Conservation (phyloP, 306 rosid species). For the Cicer judaicum region DNA sequence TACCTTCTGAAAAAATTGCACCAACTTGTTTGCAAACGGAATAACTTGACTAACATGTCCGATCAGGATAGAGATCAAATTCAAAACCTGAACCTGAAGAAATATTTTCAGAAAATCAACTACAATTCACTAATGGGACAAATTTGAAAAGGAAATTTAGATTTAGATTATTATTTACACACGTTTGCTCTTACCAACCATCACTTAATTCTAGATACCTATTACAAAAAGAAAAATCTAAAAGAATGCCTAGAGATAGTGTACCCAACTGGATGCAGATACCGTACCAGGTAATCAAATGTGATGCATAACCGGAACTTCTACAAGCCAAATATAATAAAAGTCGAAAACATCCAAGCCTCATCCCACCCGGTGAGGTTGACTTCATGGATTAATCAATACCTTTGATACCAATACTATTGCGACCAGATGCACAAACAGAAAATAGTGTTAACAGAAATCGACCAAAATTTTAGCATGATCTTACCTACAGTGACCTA, state of each 20-base stretch:
- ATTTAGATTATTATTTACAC: conserved; percentile 24
- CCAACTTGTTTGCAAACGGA: conserved; percentile 79
- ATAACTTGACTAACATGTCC: conserved; percentile 78
- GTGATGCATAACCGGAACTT: conserved; percentile 21
- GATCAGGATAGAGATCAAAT: conserved; percentile 79
- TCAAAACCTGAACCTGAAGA: conserved; percentile 90
- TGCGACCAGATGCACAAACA: conserved; percentile 19
- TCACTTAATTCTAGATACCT: conserved; percentile 30
- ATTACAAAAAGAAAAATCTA: not conserved
- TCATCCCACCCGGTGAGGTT: not conserved
- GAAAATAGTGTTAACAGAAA: conserved; percentile 12
- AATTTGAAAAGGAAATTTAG: conserved; percentile 20
- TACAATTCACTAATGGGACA: conserved; percentile 25
- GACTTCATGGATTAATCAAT: conserved; percentile 19
- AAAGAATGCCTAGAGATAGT: conserved; percentile 1
- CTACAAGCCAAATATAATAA: conserved; percentile 1
- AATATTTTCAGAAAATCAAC: conserved; percentile 43
- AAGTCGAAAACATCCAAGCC: not conserved
- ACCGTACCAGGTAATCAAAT: conserved; percentile 21
- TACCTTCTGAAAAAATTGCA: conserved; percentile 91
- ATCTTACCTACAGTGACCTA: conserved; percentile 4
- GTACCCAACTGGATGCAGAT: conserved; percentile 18
- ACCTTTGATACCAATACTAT: not conserved
- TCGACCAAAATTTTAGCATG: not conserved
- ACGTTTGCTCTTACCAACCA: conserved; percentile 28